phyloP scores from a whole-genome alignment of 768 basidiomycete species.

The Pisolithus marmoratus region DNA sequence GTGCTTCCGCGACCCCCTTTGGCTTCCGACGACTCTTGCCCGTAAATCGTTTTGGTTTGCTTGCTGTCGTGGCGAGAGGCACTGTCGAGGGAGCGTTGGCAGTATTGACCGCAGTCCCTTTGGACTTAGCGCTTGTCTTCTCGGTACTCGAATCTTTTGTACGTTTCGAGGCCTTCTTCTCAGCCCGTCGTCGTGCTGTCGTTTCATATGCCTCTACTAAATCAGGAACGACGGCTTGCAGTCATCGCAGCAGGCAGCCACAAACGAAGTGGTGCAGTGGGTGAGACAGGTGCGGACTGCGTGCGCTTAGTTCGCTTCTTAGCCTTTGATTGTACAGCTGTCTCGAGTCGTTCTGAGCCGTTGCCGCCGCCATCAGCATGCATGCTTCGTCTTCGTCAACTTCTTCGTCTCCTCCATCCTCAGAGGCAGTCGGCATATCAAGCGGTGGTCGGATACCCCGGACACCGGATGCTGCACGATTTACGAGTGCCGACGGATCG shows the following conservation, averaged over 20 bases:
- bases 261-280: constrained; percentile 52
- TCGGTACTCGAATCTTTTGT: not conserved
- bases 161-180: constrained; percentile 17
- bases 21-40: constrained; percentile 13
- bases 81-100: not conserved
- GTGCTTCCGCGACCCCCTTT: constrained; percentile 19
- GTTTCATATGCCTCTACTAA: constrained; percentile 61
- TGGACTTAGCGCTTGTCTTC: not conserved
- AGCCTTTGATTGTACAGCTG: constrained; percentile 17
- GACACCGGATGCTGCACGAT: constrained; percentile 60
- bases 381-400: constrained; percentile 42
- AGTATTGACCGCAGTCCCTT: not conserved
- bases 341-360: constrained; percentile 18
- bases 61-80: not conserved
- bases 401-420: constrained; percentile 40
- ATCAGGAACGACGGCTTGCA: constrained; percentile 58
- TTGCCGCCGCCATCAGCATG: constrained; percentile 3
- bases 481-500: constrained; percentile 60
- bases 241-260: constrained; percentile 86
- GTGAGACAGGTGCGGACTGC: constrained; percentile 39
- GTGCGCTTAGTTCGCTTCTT: constrained; percentile 32
- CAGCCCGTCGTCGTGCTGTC: constrained; percentile 47
- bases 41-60: constrained; percentile 5
- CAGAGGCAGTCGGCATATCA: constrained; percentile 36
- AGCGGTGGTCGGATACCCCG: constrained; percentile 50